Evolutionary conservation across 805 yeast genomes (phyloP).

Genomic region (Saccharomyces kudriavzevii): DNA sequence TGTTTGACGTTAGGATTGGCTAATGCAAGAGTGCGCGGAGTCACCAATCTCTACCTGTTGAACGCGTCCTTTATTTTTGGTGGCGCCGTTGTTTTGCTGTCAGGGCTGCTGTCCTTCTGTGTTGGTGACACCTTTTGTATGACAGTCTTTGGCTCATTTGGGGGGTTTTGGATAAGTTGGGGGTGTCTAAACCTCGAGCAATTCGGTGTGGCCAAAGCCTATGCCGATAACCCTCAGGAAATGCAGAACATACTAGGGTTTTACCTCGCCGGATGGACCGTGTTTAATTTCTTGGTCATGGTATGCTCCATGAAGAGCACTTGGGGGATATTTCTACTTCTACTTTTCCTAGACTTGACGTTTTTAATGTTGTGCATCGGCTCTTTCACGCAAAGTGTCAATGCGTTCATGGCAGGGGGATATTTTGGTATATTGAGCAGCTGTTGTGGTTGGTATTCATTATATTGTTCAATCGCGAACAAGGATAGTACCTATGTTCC

Average conservation of each 20-base stretch:
- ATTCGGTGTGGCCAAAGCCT: constrained; percentile 42
- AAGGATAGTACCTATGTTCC: constrained; percentile 44
- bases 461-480: constrained; percentile 49
- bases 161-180: constrained; percentile 62
- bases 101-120: constrained; percentile 61
- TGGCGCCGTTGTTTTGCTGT: constrained; percentile 51
- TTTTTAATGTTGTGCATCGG: constrained; percentile 40
- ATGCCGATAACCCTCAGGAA: constrained; percentile 33
- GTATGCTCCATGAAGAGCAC: constrained; percentile 45
- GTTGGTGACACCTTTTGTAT: constrained; percentile 63
- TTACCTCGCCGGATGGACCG: constrained; percentile 45
- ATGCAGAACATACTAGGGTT: constrained; percentile 43
- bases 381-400: constrained; percentile 34
- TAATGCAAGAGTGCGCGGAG: constrained; percentile 53
- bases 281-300: constrained; percentile 46
- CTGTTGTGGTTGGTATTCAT: constrained; percentile 44
- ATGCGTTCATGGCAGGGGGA: constrained; percentile 43
- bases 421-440: constrained; percentile 43
- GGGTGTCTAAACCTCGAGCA: constrained; percentile 47
- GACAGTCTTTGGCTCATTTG: constrained; percentile 34
- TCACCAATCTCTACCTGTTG: constrained; percentile 25
- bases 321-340: constrained; percentile 42
- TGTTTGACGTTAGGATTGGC: constrained; percentile 49
- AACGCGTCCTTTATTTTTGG: constrained; percentile 56
- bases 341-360: constrained; percentile 40